phyloP scores from a whole-genome alignment of 331 rosid genomes.

The Quercus phellos region DNA sequence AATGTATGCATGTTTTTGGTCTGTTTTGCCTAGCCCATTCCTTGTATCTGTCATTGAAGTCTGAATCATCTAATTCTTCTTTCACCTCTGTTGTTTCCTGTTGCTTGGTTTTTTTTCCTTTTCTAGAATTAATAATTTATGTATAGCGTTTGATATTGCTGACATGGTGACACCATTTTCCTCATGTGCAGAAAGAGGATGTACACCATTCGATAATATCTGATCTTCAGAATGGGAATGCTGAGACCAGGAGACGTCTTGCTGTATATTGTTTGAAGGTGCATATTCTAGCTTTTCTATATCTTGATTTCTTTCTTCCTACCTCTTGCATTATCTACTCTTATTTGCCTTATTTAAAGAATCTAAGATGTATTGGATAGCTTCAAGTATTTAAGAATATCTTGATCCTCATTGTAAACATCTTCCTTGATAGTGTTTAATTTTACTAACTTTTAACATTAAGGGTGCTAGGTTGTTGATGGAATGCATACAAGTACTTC shows the following conservation, averaged over 20 bases:
- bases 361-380: neutral
- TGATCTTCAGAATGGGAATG: constrained; percentile 96
- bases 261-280: constrained; percentile 99
- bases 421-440: neutral
- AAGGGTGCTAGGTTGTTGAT: neutral
- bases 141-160: constrained; percentile 16
- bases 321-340: constrained; percentile 6
- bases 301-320: constrained; percentile 15
- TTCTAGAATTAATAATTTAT: neutral
- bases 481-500: neutral
- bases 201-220: constrained; percentile 96
- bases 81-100: neutral
- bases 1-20: neutral
- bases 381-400: neutral
- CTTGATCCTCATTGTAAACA: neutral
- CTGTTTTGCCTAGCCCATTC: neutral
- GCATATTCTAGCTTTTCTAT: constrained; percentile 20
- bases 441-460: neutral
- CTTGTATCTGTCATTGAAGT: neutral
- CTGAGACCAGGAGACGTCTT: constrained; percentile 94
- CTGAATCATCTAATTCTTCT: neutral
- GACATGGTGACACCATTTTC: constrained; percentile 23
- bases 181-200: constrained; percentile 78
- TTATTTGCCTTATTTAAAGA: neutral
- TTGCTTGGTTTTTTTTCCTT: constrained; percentile 10